Conservation (phyloP, 2,329 filamentous ascomycete genomes). For the Alternaria infectoria region DNA sequence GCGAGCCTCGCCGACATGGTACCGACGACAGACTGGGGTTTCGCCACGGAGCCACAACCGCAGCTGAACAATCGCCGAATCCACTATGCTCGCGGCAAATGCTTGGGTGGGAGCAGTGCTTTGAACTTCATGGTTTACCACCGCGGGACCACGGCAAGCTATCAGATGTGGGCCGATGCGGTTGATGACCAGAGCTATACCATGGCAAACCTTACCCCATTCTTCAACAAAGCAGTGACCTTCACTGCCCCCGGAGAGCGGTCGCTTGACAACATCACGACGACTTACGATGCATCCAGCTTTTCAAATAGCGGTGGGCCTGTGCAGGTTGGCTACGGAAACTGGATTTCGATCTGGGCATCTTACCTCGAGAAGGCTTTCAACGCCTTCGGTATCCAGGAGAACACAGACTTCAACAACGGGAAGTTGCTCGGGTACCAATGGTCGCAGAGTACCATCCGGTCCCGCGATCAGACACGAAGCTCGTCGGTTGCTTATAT, state of each 20-base stretch:
- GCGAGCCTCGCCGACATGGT: not conserved
- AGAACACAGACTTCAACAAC: not conserved
- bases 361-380: not conserved
- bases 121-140: constrained; percentile 37
- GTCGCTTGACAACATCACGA: not conserved
- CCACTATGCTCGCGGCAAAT: constrained; percentile 43
- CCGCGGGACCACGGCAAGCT: constrained; percentile 26
- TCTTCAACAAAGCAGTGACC: constrained; percentile 36
- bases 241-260: constrained; percentile 33
- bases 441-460: not conserved
- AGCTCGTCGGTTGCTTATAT: not conserved
- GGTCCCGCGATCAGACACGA: not conserved
- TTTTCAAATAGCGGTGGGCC: not conserved
- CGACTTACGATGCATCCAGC: not conserved
- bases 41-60: constrained; percentile 28
- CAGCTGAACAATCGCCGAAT: constrained; percentile 28
- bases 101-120: constrained; percentile 38
- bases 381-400: not conserved
- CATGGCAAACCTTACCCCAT: constrained; percentile 34
- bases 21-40: constrained; percentile 32
- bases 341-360: not conserved
- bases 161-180: constrained; percentile 38
- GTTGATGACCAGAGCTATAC: constrained; percentile 41
- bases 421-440: not conserved
- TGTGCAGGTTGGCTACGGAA: not conserved